Evolutionary conservation across 192 early-diverging fungal species (phyloP), one percentile per base, ranked within the genome.

Genomic region (Coemansia asiatica): DNA sequence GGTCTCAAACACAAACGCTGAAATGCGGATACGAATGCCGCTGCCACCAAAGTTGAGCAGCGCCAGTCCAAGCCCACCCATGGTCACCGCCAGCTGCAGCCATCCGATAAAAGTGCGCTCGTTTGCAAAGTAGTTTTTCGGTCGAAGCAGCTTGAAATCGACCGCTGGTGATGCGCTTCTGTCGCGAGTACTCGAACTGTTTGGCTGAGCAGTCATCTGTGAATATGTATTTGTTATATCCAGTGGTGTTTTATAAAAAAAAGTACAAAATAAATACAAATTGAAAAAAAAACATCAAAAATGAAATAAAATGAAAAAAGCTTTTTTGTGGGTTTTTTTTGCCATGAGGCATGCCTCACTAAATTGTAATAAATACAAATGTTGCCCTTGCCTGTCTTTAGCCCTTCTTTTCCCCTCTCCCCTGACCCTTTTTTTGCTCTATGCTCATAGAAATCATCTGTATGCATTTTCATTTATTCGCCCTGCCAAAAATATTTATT

Each of bases 41-140:
- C 26, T 55, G 66, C 72, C 68, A 62, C 88, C 89, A 77, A 90
- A 90, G 68, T 87, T 91, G 28, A 89, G 65, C 27, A 91, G 75
- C 64, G 83, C 88, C 66, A 90, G 71, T 9, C 86, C 90, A 31
- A 90, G 84, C 13, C 83, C 84, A 23, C 87, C 86, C 33, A 90
- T 75, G 22, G 88, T 68, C 50, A 86, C 82, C 23, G 88, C 85
- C 59, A 92, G 85, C 60, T 87, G 90, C 54, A 92, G 78, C 91
- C 91, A 95, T 44, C 85, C 75, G 72, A 95, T 84, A 62, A 91
- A 93, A 1, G 93, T 95, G 56, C 93, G 85, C 79, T 95, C 93
- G 76, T 95, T 95, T 33, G 92, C 90, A 78, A 95, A 94, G 75
- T 92, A 92, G 53, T 88, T 85, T 63, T 95, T 95, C 18, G 87